Evolutionary conservation across 805 yeast species (phyloP), one percentile per base, ranked within the genome.

Genomic region (Dipodascopsis uninucleata): DNA sequence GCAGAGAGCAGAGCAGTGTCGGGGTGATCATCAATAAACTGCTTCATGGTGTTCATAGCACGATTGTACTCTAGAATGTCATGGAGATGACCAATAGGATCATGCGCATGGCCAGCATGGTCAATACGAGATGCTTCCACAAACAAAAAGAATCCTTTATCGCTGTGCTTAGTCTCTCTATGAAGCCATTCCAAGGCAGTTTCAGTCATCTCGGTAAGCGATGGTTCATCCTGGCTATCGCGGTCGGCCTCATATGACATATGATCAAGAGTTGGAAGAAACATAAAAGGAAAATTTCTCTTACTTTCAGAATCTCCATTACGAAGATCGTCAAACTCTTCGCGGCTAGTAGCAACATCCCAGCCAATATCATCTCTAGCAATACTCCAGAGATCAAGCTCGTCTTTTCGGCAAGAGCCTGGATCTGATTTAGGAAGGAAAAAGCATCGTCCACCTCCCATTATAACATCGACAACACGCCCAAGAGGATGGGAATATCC

Each of bases 111-210:
- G 34, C 96, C 96, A 4, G 95, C 96, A 61, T 88, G 96, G 66
- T 89, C 97, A 58, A 89, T 88, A 64, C 96, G 76, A 4, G 95
- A 85, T 16, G 96, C 96, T 70, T 89, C 96, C 41, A 89, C 78
- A 64, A 89, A 63, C 47, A 89, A 64, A 69, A 89, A 88, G 64
- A 89, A 88, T 0, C 97, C 97, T 54, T 82, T 66, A 16, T 86
- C 93, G 2, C 85, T 75, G 55, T 85, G 74, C 52, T 74, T 66
- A 1, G 94, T 75, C 18, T 89, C 89, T 45, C 76, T 69, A 2
- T 75, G 67, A 53, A 88, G 71, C 0, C 87, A 79, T 28, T 71
- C 76, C 56, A 88, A 67, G 0, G 96, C 96, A 10, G 85, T 79
- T 31, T 70, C 61, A 3, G 88, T 82, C 61, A 83, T 81, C 59